Conservation (phyloP, 495 filamentous ascomycete genomes). For the Bathelium albidoporum region DNA sequence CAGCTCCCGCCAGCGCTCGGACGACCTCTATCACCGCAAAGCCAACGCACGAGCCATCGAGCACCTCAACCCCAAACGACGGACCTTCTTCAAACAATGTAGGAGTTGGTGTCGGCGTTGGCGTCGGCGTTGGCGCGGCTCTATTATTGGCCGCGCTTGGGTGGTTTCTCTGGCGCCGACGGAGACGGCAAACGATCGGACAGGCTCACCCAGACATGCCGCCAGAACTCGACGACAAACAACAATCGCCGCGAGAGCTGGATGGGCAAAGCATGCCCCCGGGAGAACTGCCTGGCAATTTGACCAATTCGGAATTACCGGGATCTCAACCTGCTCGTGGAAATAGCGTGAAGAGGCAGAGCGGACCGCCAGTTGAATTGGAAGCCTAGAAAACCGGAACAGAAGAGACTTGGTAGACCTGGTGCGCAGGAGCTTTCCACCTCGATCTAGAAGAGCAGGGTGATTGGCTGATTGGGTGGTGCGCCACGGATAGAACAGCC, state of each 20-base stretch:
- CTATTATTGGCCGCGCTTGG: neutral
- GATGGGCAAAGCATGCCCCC: neutral
- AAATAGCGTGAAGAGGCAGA: slow-evolving; percentile 2
- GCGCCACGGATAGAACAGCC: too few relatives aligned
- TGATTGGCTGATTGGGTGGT: too few relatives aligned
- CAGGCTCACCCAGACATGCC: neutral
- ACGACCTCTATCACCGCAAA: neutral
- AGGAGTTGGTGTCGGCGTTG: neutral
- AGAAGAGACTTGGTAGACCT: too few relatives aligned
- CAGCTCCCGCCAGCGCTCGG: neutral
- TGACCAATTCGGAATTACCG: neutral
- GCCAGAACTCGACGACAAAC: neutral
- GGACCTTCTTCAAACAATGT: neutral
- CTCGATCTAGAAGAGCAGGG: too few relatives aligned
- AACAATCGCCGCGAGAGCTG: neutral
- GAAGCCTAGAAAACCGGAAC: neutral
- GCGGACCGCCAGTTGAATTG: neutral
- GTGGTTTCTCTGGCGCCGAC: neutral
- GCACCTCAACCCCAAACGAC: neutral
- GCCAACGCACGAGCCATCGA: neutral
- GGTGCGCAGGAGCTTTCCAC: too few relatives aligned
- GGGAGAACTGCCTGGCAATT: neutral
- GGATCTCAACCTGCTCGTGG: neutral
- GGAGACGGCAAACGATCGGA: neutral
- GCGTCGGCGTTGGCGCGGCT: neutral